Evolutionary conservation across 2,329 filamentous ascomycete species (phyloP), one percentile per base, ranked within the genome.

Genomic region (Pseudogymnoascus sp.): DNA sequence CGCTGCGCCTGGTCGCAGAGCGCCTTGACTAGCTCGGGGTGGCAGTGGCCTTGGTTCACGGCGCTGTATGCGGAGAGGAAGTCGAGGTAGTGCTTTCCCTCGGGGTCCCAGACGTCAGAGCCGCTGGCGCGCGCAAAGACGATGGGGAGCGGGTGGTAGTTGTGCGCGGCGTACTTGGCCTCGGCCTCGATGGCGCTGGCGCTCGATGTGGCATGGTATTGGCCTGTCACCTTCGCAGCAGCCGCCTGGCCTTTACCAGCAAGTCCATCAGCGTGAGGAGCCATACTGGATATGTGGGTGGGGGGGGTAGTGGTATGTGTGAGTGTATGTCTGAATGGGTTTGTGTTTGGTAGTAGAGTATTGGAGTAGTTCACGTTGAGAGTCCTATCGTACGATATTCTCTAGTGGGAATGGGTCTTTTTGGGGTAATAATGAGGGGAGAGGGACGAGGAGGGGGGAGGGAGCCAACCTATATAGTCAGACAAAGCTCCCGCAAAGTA

Each of bases 11-110:
- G 95, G 68, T 96, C 91, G 38, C 86, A 86, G 65, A 99, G 81
- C 13, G 93, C 90, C 76, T 93, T 93, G 74, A 99, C 87, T 64
- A 97, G 86, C 79, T 96, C 93, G 4, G 95, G 95, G 79, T 99
- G 93, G 78, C 93, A 97, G 78, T 99, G 93, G 67, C 93, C 93
- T 78, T 97, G 93, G 81, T 97, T 97, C 74, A 97, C 92, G 66
- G 95, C 95, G 70, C 90, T 96, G 82, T 99, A 99, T 68, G 95
- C 95, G 56, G 93, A 97, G 68, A 99, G 86, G 79, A 97, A 99
- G 79, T 99, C 95, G 71, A 97, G 86, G 77, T 99, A 97, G 76
- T 96, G 88, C 71, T 87, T 90, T 73, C 90, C 92, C 80, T 99
- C 95, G 16, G 95, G 95, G 74, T 99, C 95, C 93, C 95, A 99